phyloP scores from a whole-genome alignment of 192 early-diverging fungal species.

The Coemansia sp. region DNA sequence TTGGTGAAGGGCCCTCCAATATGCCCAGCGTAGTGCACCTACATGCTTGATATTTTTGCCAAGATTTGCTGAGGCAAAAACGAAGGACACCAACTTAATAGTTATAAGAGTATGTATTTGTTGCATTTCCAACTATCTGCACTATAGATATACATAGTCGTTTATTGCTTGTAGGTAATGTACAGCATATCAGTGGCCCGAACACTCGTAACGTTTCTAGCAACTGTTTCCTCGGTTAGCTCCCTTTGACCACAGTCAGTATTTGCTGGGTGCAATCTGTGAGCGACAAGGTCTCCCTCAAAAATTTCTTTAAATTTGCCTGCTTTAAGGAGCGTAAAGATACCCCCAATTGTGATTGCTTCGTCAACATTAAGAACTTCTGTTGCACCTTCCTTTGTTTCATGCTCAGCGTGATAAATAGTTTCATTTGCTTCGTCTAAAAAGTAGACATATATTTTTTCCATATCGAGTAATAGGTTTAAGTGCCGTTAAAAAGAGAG shows the following conservation, averaged over 20 bases:
- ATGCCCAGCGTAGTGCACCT: too few relatives aligned
- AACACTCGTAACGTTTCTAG: neutral
- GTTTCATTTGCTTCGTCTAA: neutral
- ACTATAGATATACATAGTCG: neutral
- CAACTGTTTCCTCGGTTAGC: neutral
- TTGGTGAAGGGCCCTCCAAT: too few relatives aligned
- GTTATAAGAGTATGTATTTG: neutral
- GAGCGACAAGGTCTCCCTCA: neutral
- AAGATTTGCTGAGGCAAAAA: too few relatives aligned
- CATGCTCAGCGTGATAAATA: neutral
- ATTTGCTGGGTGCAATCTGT: neutral
- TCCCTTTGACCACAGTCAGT: neutral
- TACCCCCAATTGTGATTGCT: neutral
- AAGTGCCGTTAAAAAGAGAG: neutral
- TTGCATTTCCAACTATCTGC: neutral
- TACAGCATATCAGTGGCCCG: neutral
- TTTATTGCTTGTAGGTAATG: neutral
- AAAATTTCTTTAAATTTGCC: neutral
- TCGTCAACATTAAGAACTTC: neutral
- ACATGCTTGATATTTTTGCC: too few relatives aligned
- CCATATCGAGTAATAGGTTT: too few relatives aligned
- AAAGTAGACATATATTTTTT: neutral
- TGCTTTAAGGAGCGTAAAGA: neutral
- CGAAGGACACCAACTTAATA: too few relatives aligned
- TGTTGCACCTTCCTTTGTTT: neutral